Conservation (phyloP, 257 asterid species). For the Fraxinus excelsior region DNA sequence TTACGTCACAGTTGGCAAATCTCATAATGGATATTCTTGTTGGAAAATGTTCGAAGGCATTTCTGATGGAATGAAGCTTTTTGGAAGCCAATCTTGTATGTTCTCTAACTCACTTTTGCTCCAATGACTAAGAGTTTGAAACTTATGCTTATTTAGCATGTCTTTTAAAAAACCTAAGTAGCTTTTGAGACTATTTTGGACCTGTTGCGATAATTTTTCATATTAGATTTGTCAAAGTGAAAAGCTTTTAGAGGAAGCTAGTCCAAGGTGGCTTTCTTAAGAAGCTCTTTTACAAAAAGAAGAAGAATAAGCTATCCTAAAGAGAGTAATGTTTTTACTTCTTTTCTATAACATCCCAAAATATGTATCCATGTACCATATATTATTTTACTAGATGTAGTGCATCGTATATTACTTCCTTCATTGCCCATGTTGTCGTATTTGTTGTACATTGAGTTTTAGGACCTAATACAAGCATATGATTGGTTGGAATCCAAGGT, state of each 20-base stretch:
- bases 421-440: not conserved
- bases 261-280: too few relatives aligned
- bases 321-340: not conserved
- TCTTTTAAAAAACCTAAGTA: too few relatives aligned
- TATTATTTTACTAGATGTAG: not conserved
- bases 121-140: not conserved
- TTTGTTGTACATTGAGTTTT: not conserved
- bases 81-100: slow-evolving; percentile 61
- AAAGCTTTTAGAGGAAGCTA: too few relatives aligned
- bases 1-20: slow-evolving; percentile 81
- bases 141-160: too few relatives aligned
- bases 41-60: slow-evolving; percentile 64
- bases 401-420: not conserved
- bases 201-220: too few relatives aligned
- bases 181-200: too few relatives aligned
- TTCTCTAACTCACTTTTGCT: not conserved
- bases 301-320: not conserved
- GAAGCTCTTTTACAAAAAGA: too few relatives aligned
- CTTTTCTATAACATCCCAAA: not conserved
- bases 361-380: not conserved
- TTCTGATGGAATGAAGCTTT: slow-evolving; percentile 48
- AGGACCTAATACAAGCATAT: not conserved
- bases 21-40: slow-evolving; percentile 89
- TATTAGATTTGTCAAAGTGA: too few relatives aligned
- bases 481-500: not conserved